These are phyloP conservation scores for Cladophialophora exuberans DNA, from an alignment of 2,329 filamentous ascomycete species.

Conservation along the genomic window DNA sequence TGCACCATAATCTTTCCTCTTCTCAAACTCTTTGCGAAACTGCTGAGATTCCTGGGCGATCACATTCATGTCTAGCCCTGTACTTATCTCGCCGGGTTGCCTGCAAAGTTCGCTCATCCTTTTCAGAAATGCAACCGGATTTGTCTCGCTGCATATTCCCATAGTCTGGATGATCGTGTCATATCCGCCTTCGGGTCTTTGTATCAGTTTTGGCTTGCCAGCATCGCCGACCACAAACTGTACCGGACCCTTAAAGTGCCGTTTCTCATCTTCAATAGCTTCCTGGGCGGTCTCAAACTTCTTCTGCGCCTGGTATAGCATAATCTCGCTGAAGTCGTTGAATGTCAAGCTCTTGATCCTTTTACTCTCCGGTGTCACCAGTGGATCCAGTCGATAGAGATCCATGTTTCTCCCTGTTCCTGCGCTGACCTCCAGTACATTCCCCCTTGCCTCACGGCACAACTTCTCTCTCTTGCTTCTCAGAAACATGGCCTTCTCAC, in stretches of 20 bases:
- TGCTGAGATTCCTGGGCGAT: constrained; percentile 1
- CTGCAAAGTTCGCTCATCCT: constrained; percentile 28
- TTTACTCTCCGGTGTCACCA: constrained; percentile 34
- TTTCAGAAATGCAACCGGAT: constrained; percentile 30
- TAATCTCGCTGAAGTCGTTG: constrained; percentile 52
- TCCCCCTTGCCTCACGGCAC: constrained; percentile 45
- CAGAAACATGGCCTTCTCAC: constrained; percentile 47
- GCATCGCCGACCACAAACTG: constrained; percentile 32
- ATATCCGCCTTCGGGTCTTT: constrained; percentile 37
- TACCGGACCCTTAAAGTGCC: constrained; percentile 26
- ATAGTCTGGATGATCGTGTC: constrained; percentile 56
- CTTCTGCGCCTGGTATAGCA: constrained; percentile 49
- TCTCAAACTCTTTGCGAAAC: constrained; percentile 5
- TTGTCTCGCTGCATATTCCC: constrained; percentile 51
- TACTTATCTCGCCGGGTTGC: constrained; percentile 30
- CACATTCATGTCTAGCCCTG: constrained; percentile 9
- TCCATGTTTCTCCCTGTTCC: constrained; percentile 54
- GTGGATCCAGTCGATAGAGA: constrained; percentile 46
- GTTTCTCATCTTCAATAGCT: constrained; percentile 5
- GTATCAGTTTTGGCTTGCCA: constrained; percentile 19
- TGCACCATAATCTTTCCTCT: constrained; percentile 42
- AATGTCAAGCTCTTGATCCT: constrained; percentile 48
- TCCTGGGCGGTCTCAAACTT: constrained; percentile 44
- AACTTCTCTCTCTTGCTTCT: constrained; percentile 46
- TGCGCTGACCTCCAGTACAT: constrained; percentile 54